Base-by-base conservation (phyloP, 805 yeast genomes). In the Metahyphopichia silvanorum region DNA sequence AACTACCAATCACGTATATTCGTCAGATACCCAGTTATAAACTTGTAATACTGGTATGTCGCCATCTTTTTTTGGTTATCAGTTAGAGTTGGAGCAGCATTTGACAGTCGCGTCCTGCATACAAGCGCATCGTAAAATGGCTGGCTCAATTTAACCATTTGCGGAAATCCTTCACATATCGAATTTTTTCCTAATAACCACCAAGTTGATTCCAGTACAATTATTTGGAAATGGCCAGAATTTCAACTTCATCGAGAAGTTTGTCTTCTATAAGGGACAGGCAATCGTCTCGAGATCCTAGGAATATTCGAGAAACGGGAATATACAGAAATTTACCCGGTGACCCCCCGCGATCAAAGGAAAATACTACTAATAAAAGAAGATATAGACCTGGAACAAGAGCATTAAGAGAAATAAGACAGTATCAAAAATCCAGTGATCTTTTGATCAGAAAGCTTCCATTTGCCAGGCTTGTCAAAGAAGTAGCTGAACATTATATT, bases 391-490 rank as follows among this genome's bases (percentile, higher is more conserved):
- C 86, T 1, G 87, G 88, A 11, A 76, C 80, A 0, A 57, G 64
- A 15, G 91, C 91, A 1, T 55, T 82, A 19, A 60, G 78, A 44
- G 89, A 84, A 46, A 83, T 84, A 15, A 63, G 86, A 35, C 71
- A 69, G 46, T 83, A 71, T 44, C 91, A 84, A 49, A 71, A 75
- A 48, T 66, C 79, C 21, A 78, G 88, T 1, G 89, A 82, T 39
- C 57, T 84, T 23, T 60, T 84, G 27, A 65, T 84, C 11, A 64
- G 87, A 16, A 82, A 82, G 46, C 67, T 84, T 19, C 94, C 94
- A 12, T 84, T 84, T 64, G 86, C 91, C 1, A 63, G 91, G 39
- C 60, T 84, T 16, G 86, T 84, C 6, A 74, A 82, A 39, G 93
- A 84, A 45, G 79, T 84, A 3, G 82, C 87, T 0, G 78, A 78